phyloP scores from a whole-genome alignment of 306 rosid genomes.

The Acacia crassicarpa region DNA sequence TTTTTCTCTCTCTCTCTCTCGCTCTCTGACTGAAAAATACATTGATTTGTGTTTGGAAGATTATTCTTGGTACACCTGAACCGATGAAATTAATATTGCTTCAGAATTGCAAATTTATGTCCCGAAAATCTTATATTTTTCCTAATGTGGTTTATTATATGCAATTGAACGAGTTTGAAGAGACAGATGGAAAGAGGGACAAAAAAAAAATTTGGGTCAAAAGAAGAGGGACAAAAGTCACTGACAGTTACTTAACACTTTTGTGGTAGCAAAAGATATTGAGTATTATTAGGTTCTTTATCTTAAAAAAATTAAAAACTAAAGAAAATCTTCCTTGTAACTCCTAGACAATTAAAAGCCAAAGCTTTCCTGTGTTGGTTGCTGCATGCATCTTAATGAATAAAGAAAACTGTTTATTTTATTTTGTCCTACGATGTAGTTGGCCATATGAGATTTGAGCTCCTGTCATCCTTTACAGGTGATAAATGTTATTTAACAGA shows the following conservation, averaged over 20 bases:
- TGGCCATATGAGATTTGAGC: background rate
- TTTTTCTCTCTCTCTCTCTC: background rate
- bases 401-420: background rate
- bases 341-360: background rate
- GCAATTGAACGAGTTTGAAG: background rate
- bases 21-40: too few relatives aligned
- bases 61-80: background rate
- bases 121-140: background rate
- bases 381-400: background rate
- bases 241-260: background rate
- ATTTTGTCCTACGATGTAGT: background rate
- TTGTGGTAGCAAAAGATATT: background rate
- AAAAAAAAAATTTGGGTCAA: too few relatives aligned
- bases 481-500: background rate
- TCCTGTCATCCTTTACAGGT: background rate
- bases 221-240: background rate
- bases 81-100: background rate
- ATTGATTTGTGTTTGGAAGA: background rate
- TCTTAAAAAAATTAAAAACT: background rate
- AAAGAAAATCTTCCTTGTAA: background rate
- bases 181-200: background rate
- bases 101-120: background rate
- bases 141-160: background rate
- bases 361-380: background rate
- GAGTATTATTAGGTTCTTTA: background rate